Evolutionary conservation across 257 asterid genomes (phyloP), one percentile per base, ranked within the genome.

Genomic region (Ajuga chamaepitys): DNA sequence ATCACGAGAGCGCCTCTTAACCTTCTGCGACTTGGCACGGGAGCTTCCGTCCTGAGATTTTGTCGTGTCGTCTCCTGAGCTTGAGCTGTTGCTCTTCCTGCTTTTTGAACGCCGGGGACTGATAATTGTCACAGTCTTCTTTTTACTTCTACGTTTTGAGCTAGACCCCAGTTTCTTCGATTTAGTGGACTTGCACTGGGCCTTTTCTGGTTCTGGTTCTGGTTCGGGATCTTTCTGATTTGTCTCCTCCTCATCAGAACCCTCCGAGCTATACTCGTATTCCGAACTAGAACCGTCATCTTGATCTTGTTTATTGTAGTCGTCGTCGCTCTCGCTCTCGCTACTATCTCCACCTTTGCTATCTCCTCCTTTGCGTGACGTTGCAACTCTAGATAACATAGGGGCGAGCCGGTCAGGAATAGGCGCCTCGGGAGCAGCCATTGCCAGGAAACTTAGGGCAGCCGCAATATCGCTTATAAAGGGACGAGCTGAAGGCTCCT

Each of bases 401-500:
- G 89, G 73, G 18, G 53, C 66, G 10, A 73, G 72, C 32, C 72
- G 82, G 9, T 75, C 74, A 4, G 87, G 95, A 8, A 82, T 47
- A 2, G 91, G 83, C 0, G 81, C 83, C 44, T 81, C 81, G 0
- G 84, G 83, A 0, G 78, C 79, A 13, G 91, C 85, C 81, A 75
- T 72, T 3, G 87, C 81, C 2, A 85, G 85, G 71, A 81, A 87
- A 72, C 75, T 68, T 9, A 87, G 85, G 7, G 95, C 91, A n/a
- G 86, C 89, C 7, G 87, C 81, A 11, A 88, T 77, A 58, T 88
- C 96, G 5, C 80, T 76, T 62, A 86, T 82, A 71, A 84, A 76
- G 18, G 96, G 96, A 2, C 96, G 89, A 0, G 88, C 95, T 8
- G 60, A 35, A 1, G 96, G 89, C 54, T 88, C 92, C 12, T 88